Evolutionary conservation across 768 basidiomycete species (phyloP), one percentile per base, ranked within the genome.

Genomic region (Lactarius trivialis): DNA sequence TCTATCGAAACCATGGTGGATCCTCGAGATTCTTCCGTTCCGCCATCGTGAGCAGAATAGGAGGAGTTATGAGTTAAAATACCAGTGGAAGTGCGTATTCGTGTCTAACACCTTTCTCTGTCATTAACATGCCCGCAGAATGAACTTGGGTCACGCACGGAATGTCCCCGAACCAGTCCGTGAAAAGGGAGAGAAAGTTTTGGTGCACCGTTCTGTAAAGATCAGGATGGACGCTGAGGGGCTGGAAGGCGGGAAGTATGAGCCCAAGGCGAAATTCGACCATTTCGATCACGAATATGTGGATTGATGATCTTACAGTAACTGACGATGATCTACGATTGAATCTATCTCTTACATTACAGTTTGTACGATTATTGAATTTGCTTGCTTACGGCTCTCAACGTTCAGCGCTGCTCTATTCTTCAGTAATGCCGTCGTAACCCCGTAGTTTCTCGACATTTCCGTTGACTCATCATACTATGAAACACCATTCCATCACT

Each of bases 1-100:
- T n/a, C 67, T 76, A 5, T 62, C 72, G 26, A 74, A 67, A 52
- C 56, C 53, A 0, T 90, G 88, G 89, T 90, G 89, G 88, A 65
- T 84, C 24, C 72, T 91, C 33, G 88, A 91, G 71, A 57, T 76
- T 9, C 17, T 78, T 28, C 76, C 76, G 14, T 14, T 69, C 26
- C 51, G 54, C 26, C 58, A 54, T 32, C 43, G 19, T n/a, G 17
- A 8, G 26, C 58, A 61, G 45, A 28, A 28, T 33, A 19, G 60
- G 33, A 5, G 30, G 3, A 9, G 58, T 36, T 12, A n/a, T 14
- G 2, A 1, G 19, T 64, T 52, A 58, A 26, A 8, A 4, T 1
- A 9, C 7, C 14, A 55, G 2, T 54, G 45, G 54, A 28, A 2
- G 65, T 64, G 36, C 45, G 63, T 60, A 26, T 21, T n/a, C 4